phyloP scores from a whole-genome alignment of 176 grass and related monocot genomes.

The Puccinellia tenuiflora region DNA sequence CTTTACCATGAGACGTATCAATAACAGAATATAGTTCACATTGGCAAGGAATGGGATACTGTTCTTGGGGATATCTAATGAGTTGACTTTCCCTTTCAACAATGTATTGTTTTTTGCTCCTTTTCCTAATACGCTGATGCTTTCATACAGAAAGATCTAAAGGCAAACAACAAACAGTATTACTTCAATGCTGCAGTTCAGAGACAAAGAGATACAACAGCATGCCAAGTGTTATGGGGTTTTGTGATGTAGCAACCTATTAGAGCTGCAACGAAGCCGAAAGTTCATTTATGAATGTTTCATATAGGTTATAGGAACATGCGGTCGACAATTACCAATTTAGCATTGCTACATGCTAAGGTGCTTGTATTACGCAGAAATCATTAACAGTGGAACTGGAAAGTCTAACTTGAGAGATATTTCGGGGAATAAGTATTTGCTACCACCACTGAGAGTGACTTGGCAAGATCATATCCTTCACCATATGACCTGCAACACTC shows the following conservation, averaged over 20 bases:
- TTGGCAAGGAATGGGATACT: background rate
- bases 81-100: background rate
- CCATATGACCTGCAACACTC: background rate
- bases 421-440: background rate
- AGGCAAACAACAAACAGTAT: background rate
- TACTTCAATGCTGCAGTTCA: background rate
- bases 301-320: background rate
- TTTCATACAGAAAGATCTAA: constrained; percentile 1
- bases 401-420: constrained; percentile 12
- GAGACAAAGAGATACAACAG: background rate
- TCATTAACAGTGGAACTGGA: background rate
- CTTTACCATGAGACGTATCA: background rate
- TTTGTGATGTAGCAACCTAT: constrained; percentile 14
- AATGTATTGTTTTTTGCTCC: background rate
- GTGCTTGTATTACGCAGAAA: background rate
- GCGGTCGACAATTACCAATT: constrained; percentile 2
- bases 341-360: background rate
- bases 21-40: background rate
- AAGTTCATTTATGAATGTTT: constrained; percentile 9
- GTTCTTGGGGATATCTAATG: background rate
- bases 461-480: background rate
- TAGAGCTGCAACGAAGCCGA: background rate
- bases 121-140: background rate
- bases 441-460: background rate
- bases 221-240: background rate